Conservation (phyloP, 129 eudicot genomes). For the Flaveria trinervia region DNA sequence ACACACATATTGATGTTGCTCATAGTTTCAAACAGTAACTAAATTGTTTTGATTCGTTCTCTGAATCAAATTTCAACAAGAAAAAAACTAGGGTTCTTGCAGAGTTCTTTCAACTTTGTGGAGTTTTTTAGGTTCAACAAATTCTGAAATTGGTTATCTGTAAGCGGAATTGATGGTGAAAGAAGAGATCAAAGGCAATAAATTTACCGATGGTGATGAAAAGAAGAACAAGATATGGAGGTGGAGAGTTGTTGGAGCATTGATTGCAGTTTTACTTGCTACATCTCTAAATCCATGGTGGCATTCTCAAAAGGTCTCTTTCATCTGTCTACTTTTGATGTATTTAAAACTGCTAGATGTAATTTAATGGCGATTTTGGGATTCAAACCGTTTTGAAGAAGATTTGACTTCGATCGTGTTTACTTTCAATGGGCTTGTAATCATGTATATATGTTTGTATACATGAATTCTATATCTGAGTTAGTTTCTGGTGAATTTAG, state of each 20-base stretch:
- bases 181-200: constrained; percentile 34
- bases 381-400: neutral
- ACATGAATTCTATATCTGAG: neutral
- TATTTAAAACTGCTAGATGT: constrained; percentile 1
- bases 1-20: neutral
- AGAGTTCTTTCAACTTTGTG: neutral
- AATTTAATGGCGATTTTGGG: neutral
- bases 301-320: constrained; percentile 33
- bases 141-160: neutral
- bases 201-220: constrained; percentile 18
- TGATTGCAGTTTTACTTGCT: constrained; percentile 55
- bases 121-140: neutral
- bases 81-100: constrained; percentile 10
- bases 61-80: neutral
- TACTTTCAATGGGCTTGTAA: neutral
- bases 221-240: constrained; percentile 26
- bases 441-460: neutral
- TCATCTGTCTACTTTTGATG: constrained; percentile 41
- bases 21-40: neutral
- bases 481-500: constrained; percentile 17
- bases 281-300: constrained; percentile 33
- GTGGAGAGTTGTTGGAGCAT: constrained; percentile 44
- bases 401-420: neutral
- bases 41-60: neutral
- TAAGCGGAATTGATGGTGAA: constrained; percentile 53